phyloP scores from a whole-genome alignment of 192 early-diverging fungal species.

The Dissophora ornata region DNA sequence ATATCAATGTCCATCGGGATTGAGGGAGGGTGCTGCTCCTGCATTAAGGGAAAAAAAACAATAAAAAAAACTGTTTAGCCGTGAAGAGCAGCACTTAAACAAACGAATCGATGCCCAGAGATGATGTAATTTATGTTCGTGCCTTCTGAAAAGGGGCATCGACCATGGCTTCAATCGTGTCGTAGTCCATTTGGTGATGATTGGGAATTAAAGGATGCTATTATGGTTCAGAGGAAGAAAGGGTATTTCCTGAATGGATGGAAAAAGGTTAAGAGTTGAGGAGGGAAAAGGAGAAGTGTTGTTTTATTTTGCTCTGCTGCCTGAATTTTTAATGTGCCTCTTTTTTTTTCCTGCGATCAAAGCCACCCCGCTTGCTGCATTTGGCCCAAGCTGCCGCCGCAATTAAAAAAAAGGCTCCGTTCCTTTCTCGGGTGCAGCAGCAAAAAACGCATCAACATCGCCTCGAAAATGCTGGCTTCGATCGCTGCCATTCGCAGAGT shows the following conservation, averaged over 20 bases:
- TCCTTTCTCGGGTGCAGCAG: too few relatives aligned
- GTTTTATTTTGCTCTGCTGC: too few relatives aligned
- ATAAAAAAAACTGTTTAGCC: too few relatives aligned
- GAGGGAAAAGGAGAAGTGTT: neutral
- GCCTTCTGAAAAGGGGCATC: slow-evolving; percentile 71
- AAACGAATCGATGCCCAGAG: neutral
- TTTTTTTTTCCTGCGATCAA: neutral
- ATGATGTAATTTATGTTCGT: slow-evolving; percentile 6
- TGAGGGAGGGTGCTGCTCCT: slow-evolving; percentile 28
- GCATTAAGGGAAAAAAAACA: slow-evolving; percentile 10
- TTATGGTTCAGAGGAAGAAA: neutral
- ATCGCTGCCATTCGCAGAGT: slow-evolving; percentile 1
- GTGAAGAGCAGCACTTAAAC: too few relatives aligned
- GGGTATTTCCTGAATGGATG: neutral
- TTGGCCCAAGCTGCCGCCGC: too few relatives aligned
- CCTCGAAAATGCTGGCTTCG: slow-evolving; percentile 19
- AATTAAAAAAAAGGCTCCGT: neutral
- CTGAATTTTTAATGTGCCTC: neutral
- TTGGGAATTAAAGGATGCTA: neutral
- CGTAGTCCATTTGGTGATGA: slow-evolving; percentile 41
- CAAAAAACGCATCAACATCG: too few relatives aligned
- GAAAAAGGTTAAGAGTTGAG: neutral
- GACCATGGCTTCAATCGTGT: slow-evolving; percentile 67
- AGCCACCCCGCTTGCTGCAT: too few relatives aligned
- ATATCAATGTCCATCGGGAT: slow-evolving; percentile 26